phyloP scores from a whole-genome alignment of 108 stramenopile species.

The Fragilaria crotonensis region DNA sequence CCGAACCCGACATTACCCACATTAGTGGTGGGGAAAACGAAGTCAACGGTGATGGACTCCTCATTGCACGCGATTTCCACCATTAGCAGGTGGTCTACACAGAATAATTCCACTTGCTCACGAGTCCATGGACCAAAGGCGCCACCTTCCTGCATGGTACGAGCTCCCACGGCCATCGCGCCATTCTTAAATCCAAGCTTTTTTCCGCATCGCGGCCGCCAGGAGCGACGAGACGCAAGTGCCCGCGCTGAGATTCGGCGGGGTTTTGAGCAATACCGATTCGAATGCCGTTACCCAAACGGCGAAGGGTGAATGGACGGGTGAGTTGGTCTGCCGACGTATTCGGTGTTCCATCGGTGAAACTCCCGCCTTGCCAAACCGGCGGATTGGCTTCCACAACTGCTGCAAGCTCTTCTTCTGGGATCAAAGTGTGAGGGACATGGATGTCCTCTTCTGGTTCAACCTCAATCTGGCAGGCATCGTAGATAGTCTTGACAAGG shows the following conservation, averaged over 20 bases:
- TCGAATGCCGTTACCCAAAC: constrained; percentile 79
- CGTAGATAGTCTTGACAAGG: constrained; percentile 64
- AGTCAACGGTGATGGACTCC: constrained; percentile 88
- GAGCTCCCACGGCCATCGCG: constrained; percentile 86
- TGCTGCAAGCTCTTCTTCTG: constrained; percentile 55
- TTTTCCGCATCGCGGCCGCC: constrained; percentile 91
- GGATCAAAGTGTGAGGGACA: constrained; percentile 75
- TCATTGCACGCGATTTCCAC: constrained; percentile 95
- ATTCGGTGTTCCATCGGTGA: constrained; percentile 84
- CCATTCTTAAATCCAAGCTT: constrained; percentile 71
- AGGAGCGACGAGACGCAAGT: constrained; percentile 84
- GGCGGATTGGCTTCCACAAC: constrained; percentile 61
- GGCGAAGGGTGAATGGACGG: constrained; percentile 78
- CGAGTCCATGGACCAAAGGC: constrained; percentile 91
- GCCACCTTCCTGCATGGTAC: constrained; percentile 98
- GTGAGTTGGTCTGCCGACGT: constrained; percentile 79
- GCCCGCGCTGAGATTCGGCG: constrained; percentile 86
- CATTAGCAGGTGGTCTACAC: constrained; percentile 96
- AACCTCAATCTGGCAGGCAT: constrained; percentile 71
- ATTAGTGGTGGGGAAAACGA: constrained; percentile 93
- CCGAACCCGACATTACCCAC: constrained; percentile 84
- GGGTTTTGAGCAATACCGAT: constrained; percentile 74
- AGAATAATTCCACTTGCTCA: constrained; percentile 97
- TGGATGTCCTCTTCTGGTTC: constrained; percentile 81
- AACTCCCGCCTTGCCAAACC: constrained; percentile 64